Evolutionary conservation across 345 rosid species (phyloP), one percentile per base, ranked within the genome.

Genomic region (Hypericum androsaemum): DNA sequence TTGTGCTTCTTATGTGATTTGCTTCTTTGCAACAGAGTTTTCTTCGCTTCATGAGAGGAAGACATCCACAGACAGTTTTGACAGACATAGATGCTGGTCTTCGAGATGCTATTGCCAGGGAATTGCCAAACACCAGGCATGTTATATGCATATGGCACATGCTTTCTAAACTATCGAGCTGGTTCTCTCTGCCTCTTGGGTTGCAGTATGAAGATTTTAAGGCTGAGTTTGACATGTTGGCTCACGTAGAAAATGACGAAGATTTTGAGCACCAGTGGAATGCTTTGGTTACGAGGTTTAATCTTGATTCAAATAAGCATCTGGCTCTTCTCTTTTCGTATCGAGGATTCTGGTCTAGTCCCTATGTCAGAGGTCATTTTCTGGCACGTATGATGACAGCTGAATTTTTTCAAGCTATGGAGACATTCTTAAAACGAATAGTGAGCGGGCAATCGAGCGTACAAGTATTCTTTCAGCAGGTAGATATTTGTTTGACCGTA

Each of bases 221-320:
- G 69, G 71, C 76, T 32, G 82, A 78, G 62, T 81, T 90, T 60
- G 84, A 87, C 54, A 59, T 76, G 39, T 62, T 86, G 63, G 80
- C 73, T 52, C 84, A 71, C 41, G 63, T 69, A 39, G 96, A 75
- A 69, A 69, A 51, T 43, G 61, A 65, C 37, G 92, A 84, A 57
- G 96, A 77, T 50, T 90, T 90, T 67, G 89, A 86, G 53, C 83
- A 80, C 47, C 85, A 80, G 52, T 86, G 96, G 98, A 66, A 76
- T 72, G 72, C 61, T 12, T 69, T 84, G 60, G 64, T 82, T 66
- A 55, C 87, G 65, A 86, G 82, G 45, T 86, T 80, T 71, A 89
- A 84, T 64, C 92, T 90, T 66, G 72, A 65, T 56, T 67, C 81
- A 57, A 96, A 90, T 67, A 84, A 79, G 67, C 98, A 87, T 72